These are phyloP conservation scores for Arbutus unedo DNA, from an alignment of 148 eudicot species.

Conservation along the genomic window DNA sequence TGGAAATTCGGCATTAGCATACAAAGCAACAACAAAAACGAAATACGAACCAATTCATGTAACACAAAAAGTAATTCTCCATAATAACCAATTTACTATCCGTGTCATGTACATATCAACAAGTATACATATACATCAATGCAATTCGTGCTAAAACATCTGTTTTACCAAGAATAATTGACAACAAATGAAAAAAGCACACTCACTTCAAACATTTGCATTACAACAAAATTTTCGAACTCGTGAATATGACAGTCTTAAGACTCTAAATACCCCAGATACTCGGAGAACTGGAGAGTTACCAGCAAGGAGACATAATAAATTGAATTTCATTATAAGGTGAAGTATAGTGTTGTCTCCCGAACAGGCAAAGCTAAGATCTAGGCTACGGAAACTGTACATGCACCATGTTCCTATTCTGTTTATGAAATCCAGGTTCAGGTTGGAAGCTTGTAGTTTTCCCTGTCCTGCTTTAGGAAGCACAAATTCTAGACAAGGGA, in stretches of 20 bases:
- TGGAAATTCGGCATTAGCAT: neutral
- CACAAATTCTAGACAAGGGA: neutral
- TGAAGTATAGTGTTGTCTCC: neutral
- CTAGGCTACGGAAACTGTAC: neutral
- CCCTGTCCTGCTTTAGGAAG: neutral
- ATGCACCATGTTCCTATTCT: neutral
- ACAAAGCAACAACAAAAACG: neutral
- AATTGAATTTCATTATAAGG: neutral
- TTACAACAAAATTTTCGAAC: neutral
- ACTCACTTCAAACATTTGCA: constrained; percentile 2
- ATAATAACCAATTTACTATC: neutral
- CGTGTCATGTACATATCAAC: neutral
- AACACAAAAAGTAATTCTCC: neutral
- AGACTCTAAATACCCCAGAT: neutral
- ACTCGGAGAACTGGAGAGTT: neutral
- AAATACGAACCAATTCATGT: neutral
- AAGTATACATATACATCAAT: neutral
- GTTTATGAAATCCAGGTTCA: neutral
- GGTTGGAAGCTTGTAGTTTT: neutral
- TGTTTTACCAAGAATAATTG: neutral
- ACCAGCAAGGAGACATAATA: neutral
- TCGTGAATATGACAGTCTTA: neutral
- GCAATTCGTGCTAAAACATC: neutral
- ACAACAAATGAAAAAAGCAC: neutral
- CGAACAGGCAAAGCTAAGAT: neutral